Base-by-base conservation (phyloP, 805 yeast genomes). In the Wickerhamomyces alni region DNA sequence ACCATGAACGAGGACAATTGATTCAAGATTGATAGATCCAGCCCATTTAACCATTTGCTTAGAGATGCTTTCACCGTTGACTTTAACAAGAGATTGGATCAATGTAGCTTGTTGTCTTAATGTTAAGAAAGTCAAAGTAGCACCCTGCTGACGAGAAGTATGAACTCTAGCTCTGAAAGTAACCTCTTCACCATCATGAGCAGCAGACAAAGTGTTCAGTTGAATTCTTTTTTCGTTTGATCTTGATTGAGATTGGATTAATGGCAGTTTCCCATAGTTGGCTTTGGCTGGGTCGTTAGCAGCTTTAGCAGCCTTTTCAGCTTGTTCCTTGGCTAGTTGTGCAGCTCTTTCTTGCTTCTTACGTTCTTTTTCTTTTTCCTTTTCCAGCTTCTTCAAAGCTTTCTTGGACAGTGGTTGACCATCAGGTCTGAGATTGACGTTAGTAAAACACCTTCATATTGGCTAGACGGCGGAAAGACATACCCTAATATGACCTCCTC, bases 21-120 rank as follows among this genome's bases (percentile, higher is more conserved):
- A 77, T 67, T 93, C 99, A 53, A 86, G 72, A 58, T 79, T 84
- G 59, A 93, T 74, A 27, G 84, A 69, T 29, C 91, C 86, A 21
- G 88, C 83, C 96, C 96, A 93, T 68, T 93, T 93, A 50, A 89
- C 95, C 91, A 93, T 85, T 62, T 84, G 96, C 67, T 93, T 93
- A 38, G 96, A 85, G 35, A 93, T 73, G 34, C 81, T 67, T 46
- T 79, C 80, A 55, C 77, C 77, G 55, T 83, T 79, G 45, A 84
- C 82, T 59, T 82, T 87, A 47, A 89, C 70, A 46, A 93, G 72
- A 43, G 84, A 95, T 72, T 91, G 98, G 55, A 89, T 77, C 55
- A 82, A 66, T 44, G 77, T 75, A 40, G 76, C 71, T 67, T 87
- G 96, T 70, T 93, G 99, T 70, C 99, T 84, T 54, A 93, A 79